Evolutionary conservation across 2,329 filamentous ascomycete species (phyloP).

Genomic region (Penicillium sp.): DNA sequence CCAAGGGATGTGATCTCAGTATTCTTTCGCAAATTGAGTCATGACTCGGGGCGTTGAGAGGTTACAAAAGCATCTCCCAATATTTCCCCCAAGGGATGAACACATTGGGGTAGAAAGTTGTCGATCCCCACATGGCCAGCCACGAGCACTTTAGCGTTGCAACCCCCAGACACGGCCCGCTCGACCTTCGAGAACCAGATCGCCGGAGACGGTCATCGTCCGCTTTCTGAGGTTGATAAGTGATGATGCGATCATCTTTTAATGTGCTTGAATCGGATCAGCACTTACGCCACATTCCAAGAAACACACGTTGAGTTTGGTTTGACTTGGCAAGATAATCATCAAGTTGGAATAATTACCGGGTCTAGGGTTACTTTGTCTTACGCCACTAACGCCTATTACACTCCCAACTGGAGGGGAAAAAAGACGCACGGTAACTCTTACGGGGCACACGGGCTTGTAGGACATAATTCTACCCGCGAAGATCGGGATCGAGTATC

Average conservation of each 20-base stretch:
- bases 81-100: background rate
- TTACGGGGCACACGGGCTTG: background rate
- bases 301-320: background rate
- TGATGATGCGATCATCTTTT: background rate
- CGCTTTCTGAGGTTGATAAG: background rate
- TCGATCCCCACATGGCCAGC: constrained; percentile 17
- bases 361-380: background rate
- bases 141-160: constrained; percentile 8
- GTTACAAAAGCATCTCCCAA: background rate
- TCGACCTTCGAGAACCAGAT: background rate
- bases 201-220: constrained; percentile 4
- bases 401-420: background rate
- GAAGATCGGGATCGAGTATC: background rate
- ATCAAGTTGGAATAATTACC: background rate
- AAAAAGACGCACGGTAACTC: background rate
- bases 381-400: background rate
- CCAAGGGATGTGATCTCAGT: background rate
- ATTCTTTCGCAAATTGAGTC: background rate
- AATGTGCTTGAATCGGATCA: background rate
- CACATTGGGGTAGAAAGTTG: background rate
- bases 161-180: constrained; percentile 1
- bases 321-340: background rate
- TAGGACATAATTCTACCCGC: background rate
- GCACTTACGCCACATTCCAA: background rate
- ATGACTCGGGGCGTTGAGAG: background rate